Base-by-base conservation (phyloP, 352 stramenopile genomes). In the Peronosclerospora sorghi region DNA sequence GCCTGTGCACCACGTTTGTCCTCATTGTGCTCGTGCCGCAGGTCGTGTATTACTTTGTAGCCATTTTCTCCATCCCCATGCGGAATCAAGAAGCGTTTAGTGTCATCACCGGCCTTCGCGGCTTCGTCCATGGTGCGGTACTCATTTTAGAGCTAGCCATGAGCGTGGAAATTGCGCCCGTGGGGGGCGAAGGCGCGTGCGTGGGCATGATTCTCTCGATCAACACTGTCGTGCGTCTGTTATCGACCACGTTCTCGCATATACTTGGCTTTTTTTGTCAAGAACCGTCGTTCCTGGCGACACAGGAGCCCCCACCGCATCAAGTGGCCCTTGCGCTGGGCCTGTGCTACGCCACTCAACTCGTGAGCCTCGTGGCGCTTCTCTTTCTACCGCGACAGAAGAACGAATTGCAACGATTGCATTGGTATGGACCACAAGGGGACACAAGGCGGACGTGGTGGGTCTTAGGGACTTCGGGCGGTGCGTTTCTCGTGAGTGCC, bases 351-450 rank as follows among this genome's bases (percentile, higher is more conserved):
- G 48, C 52, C 14, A 59, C 76, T 42, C 61, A 73, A 44, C 18
- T 75, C 5, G 14, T 83, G 6, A 66, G 60, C 13, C 47, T 71
- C 5, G 52, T 68, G 10, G 65, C 55, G 1, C 45, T 83, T 12
- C 38, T 59, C 8, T 75, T 76, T 40, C 30, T 80, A n/a, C 69
- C 73, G 0, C 59, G 55, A 13, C 70, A 83, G 51, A 79, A 77
- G 34, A 41, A 50, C 1, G 45, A 68, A 23, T 32, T 81, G 1
- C 65, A 77, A 35, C 54, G 41, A 26, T 36, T 80, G 20, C 54
- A 72, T 43, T 56, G 47, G 1, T 62, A 44, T 14, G 56, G 56
- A 13, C 47, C 48, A 21, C 56, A 43, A n/a, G 20, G 51, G 34
- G 38, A 54, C 14, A 50, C 38, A 26, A 47, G 41, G 2, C 56